Base-by-base conservation (phyloP, 1,284 basidiomycete species). In the Tilletia caries region DNA sequence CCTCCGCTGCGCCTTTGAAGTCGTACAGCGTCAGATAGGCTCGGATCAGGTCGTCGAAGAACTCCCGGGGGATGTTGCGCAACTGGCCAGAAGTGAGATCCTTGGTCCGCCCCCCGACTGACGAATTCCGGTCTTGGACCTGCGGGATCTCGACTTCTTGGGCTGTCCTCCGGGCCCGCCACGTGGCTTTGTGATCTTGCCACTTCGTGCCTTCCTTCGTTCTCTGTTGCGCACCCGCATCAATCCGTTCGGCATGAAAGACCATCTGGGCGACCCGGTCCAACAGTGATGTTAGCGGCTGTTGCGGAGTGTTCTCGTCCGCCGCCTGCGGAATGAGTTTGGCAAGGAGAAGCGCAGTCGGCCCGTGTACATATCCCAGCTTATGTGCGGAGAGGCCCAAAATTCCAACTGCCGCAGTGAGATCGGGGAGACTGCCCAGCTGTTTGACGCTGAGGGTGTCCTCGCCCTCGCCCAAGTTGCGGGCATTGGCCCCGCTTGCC, bases 381-480 rank as follows among this genome's bases (percentile, higher is more conserved):
- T 34, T 62, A 2, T 18, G 20, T 8, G 32, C 27, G 18, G 58
- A 62, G 4, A 62, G 15, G 4, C 32, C 29, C 6, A 62, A 29
- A 20, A 62, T 33, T 15, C 33, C 58, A 20, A 62, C 58, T 12
- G 58, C 58, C 29, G 58, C 58, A 20, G 32, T 62, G 29, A 62
- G 58, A 34, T 62, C 58, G 20, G 20, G 18, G 33, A 62, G 3
- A 3, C 15, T 62, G 58, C 58, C 58, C 15, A 33, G 27, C 32
- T 33, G 29, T 29, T n/a, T 29, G 18, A 10, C 23, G 33, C 33
- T 8, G 18, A 33, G 58, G 3, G 13, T 37, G 15, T 18, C 58
- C 29, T 10, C 13, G 23, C 20, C 48, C 8, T 25, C 48, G 48
- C 20, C 48, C 6, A 18, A 20, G 2, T 41, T 6, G 8, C 37